phyloP scores from a whole-genome alignment of 2,329 filamentous ascomycete species.

The Hypoxylon sp. region DNA sequence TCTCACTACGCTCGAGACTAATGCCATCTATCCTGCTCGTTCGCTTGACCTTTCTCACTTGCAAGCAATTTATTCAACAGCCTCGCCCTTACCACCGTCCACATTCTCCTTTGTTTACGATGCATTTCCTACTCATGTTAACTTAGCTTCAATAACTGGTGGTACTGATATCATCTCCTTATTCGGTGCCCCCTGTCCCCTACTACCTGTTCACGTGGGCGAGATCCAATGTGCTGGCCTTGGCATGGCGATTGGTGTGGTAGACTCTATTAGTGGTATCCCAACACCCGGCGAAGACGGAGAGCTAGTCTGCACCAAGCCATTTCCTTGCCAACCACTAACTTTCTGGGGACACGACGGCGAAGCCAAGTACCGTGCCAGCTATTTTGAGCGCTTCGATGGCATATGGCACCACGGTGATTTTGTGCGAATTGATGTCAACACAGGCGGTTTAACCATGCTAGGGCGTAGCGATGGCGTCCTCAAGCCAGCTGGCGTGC shows the following conservation, averaged over 20 bases:
- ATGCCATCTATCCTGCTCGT: conserved; percentile 71
- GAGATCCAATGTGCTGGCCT: conserved; percentile 85
- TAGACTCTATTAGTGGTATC: conserved; percentile 71
- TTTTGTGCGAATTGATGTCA: conserved; percentile 80
- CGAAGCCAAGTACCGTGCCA: conserved; percentile 81
- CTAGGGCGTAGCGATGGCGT: conserved; percentile 93
- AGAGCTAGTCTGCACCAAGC: conserved; percentile 87
- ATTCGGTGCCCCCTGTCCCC: conserved; percentile 87
- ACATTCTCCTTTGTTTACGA: conserved; percentile 93
- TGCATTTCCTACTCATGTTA: conserved; percentile 83
- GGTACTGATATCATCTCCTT: conserved; percentile 97
- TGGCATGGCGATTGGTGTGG: conserved; percentile 80
- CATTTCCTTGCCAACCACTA: conserved; percentile 93
- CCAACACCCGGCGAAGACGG: conserved; percentile 78
- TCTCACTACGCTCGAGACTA: conserved; percentile 89
- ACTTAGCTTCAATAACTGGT: conserved; percentile 93
- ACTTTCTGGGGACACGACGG: conserved; percentile 86
- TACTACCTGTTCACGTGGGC: conserved; percentile 79
- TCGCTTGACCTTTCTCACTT: conserved; percentile 74
- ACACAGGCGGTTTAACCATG: conserved; percentile 87
- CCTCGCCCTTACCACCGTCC: conserved; percentile 90
- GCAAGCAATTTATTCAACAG: conserved; percentile 92
- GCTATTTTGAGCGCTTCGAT: conserved; percentile 90
- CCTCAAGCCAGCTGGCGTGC: conserved; percentile 90
- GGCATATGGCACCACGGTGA: conserved; percentile 94